These are phyloP conservation scores for Ogataea paradorogensis DNA, from an alignment of 805 yeast species.

Conservation along the genomic window DNA sequence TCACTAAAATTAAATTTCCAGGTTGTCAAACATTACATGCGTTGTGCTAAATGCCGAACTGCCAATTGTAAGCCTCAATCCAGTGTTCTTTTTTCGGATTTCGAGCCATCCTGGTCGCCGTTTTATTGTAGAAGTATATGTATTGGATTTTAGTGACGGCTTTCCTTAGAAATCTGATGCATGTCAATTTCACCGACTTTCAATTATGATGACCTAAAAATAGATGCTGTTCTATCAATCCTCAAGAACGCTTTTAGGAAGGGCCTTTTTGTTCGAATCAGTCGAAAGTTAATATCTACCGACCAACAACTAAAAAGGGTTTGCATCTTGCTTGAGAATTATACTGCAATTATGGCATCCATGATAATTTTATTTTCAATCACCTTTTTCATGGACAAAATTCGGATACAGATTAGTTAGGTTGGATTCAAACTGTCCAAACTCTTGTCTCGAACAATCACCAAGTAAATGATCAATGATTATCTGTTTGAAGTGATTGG, in stretches of 20 bases:
- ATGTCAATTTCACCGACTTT: constrained; percentile 16
- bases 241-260: constrained; percentile 27
- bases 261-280: constrained; percentile 11
- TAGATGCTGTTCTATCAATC: constrained; percentile 25
- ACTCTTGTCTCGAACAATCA: too few species aligned
- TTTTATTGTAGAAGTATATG: constrained; percentile 27
- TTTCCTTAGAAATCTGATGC: constrained; percentile 19
- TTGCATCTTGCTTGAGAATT: too few species aligned
- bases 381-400: too few species aligned
- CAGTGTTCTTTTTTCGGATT: constrained; percentile 35
- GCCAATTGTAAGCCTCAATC: constrained; percentile 21
- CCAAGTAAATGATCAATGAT: too few species aligned
- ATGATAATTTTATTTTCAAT: too few species aligned
- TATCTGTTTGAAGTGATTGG: too few species aligned
- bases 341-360: too few species aligned
- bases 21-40: not conserved
- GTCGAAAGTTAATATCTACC: constrained; percentile 13
- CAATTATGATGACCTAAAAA: constrained; percentile 26
- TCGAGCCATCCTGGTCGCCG: constrained; percentile 19
- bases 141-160: constrained; percentile 26
- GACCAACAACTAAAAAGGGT: not conserved
- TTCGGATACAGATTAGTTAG: too few species aligned
- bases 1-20: not conserved
- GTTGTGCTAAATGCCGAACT: constrained; percentile 1
- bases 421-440: too few species aligned